Evolutionary conservation across 2,329 filamentous ascomycete species (phyloP), one percentile per base, ranked within the genome.

Genomic region (Fusarium xyrophilum): DNA sequence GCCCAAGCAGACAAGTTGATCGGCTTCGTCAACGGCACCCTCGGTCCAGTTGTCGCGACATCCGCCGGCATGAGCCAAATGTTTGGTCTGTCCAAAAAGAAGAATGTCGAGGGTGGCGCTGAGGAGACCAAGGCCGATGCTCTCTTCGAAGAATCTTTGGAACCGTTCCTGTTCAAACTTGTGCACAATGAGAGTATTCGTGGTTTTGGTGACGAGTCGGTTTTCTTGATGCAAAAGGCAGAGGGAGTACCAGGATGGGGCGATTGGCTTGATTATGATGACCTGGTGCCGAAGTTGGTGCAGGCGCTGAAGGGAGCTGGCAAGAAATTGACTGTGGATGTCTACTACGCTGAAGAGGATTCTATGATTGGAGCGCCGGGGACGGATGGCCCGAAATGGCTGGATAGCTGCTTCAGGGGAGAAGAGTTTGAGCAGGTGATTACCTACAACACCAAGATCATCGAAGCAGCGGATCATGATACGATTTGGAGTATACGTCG

Each of bases 151-250:
- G 54, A 60, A 14, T 44, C 54, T 1, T 9, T 68, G 4, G 50
- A 36, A 4, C 19, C 17, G 3, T 42, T 25, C 8, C 11, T 68
- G 5, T 68, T 65, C 25, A 56, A 68, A 14, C 6, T 39, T 6
- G 19, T 68, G 0, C 59, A 68, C 1, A 11, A 25, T 0, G 64
- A 68, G 21, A 54, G 46, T 3, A 60, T 68, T 23, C 32, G 50
- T 4, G 64, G 65, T 1, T 56, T 68, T 7, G 60, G 64, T 1
- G 40, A 64, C 1, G 64, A 68, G 6, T 43, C 54, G 7, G 27
- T 68, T 13, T 51, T 68, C 5, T 60, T 68, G 6, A 65, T 68
- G 59, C 64, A 68, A 14, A 68, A 68, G 33, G n/a, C 40, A 2
- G n/a, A 53, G 1, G 40, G 43, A 1, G 3, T 51, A 4, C 6